Conservation (phyloP, 768 basidiomycete genomes). For the Xerocomus potaroensis region DNA sequence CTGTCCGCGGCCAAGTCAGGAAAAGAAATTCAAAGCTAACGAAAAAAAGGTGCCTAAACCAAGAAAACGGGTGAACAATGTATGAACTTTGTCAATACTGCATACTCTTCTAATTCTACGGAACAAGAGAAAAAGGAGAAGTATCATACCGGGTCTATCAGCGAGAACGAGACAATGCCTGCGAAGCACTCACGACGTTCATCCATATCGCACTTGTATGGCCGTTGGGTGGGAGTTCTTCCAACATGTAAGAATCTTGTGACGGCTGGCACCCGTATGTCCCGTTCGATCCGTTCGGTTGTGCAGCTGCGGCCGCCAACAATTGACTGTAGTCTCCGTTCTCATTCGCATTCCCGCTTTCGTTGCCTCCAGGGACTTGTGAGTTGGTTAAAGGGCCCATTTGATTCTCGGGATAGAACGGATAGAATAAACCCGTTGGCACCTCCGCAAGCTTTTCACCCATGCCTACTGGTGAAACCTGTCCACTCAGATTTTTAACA, state of each 20-base stretch:
- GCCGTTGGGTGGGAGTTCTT: conserved; percentile 46
- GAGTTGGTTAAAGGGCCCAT: conserved; percentile 21
- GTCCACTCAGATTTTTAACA: conserved; percentile 20
- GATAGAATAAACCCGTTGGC: conserved; percentile 69
- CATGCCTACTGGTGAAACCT: conserved; percentile 21
- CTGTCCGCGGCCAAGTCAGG: conserved; percentile 10
- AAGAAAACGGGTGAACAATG: neutral
- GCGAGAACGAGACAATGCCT: conserved; percentile 28
- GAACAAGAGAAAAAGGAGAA: neutral
- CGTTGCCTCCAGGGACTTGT: conserved; percentile 17
- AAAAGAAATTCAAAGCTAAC: conserved; percentile 3
- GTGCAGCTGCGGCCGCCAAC: conserved; percentile 55
- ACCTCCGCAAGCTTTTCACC: conserved; percentile 54
- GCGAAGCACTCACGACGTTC: conserved; percentile 39
- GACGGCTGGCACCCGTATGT: conserved; percentile 52
- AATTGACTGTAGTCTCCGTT: conserved; percentile 47
- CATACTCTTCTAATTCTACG: conserved; percentile 23
- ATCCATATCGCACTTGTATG: conserved; percentile 39
- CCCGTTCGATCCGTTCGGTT: conserved; percentile 47
- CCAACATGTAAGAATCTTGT: conserved; percentile 64
- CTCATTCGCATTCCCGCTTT: conserved; percentile 16
- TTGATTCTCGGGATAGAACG: conserved; percentile 63
- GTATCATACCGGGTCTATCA: conserved; percentile 22
- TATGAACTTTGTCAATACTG: conserved; percentile 20
- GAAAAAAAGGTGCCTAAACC: conserved; percentile 2